Evolutionary conservation across 345 rosid genomes (phyloP).

Genomic region (Barbarea vulgaris): DNA sequence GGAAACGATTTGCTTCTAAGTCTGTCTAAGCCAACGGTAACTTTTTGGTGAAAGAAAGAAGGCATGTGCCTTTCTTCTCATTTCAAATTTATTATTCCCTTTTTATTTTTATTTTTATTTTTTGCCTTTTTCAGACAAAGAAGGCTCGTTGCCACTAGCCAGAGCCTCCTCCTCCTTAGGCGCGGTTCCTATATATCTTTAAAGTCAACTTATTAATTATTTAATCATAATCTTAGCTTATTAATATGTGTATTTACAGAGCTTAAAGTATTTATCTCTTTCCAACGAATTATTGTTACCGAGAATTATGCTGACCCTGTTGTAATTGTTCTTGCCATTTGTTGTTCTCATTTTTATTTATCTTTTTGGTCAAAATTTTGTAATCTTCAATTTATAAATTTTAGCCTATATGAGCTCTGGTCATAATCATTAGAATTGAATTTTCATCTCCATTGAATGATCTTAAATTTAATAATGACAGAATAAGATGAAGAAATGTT

Average conservation of each 20-base stretch:
- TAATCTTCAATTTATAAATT: background rate
- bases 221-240: conserved; percentile 30
- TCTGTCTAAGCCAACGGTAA: conserved; percentile 41
- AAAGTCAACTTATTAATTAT: conserved; percentile 39
- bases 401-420: conserved; percentile 16
- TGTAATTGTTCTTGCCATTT: conserved; percentile 25
- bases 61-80: conserved; percentile 11
- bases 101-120: background rate
- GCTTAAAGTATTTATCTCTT: conserved; percentile 12
- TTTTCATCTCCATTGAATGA: background rate
- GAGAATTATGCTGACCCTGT: conserved; percentile 29
- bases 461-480: background rate
- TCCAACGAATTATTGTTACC: conserved; percentile 16
- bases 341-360: background rate
- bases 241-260: conserved; percentile 8
- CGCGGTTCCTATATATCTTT: conserved; percentile 15
- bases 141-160: conserved; percentile 41
- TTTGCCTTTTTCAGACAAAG: conserved; percentile 37
- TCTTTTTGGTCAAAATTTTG: background rate
- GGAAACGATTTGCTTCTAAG: conserved; percentile 37
- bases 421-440: conserved; percentile 2
- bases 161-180: conserved; percentile 15
- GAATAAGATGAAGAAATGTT: background rate
- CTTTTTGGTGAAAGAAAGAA: conserved; percentile 24
- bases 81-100: conserved; percentile 31